Percentiles rank a stretch among this genome's conserved stretches.
phyloP scores from a whole-genome alignment of 192 early-diverging fungal species.

The Coemansia sp. region DNA sequence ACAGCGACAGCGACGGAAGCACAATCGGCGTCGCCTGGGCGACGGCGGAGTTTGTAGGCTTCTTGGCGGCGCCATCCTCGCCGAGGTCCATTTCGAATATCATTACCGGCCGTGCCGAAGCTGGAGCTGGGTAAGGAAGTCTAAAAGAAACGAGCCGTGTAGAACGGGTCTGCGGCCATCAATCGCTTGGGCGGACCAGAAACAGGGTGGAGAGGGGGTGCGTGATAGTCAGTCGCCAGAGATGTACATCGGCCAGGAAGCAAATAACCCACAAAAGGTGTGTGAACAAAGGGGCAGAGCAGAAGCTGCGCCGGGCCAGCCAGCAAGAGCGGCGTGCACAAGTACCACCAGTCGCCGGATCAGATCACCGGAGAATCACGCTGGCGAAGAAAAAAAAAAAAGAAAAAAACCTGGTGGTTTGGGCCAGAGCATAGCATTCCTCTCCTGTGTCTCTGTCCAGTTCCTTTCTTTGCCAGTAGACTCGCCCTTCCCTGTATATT shows the following conservation, averaged over 20 bases:
- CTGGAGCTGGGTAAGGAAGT: constrained; percentile 17
- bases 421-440: neutral
- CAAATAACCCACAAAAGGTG: neutral
- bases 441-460: neutral
- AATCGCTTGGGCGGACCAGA: too few species aligned
- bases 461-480: neutral
- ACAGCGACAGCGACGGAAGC: constrained; percentile 30
- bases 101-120: constrained; percentile 24
- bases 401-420: neutral
- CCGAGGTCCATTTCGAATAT: constrained; percentile 48
- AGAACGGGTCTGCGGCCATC: neutral
- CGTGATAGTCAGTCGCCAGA: constrained; percentile 33
- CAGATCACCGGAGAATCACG: too few species aligned
- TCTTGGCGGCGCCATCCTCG: neutral
- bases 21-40: constrained; percentile 12
- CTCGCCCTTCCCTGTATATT: neutral
- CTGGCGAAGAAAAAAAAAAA: constrained; percentile 1
- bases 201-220: constrained; percentile 1
- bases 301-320: too few species aligned
- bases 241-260: constrained; percentile 8
- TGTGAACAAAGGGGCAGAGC: neutral
- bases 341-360: too few species aligned
- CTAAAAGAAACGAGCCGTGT: constrained; percentile 11
- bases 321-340: too few species aligned
- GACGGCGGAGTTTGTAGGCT: constrained; percentile 1